Evolutionary conservation across 805 yeast genomes (phyloP), one percentile per base, ranked within the genome.

Genomic region (Saccharomycopsis olivae): DNA sequence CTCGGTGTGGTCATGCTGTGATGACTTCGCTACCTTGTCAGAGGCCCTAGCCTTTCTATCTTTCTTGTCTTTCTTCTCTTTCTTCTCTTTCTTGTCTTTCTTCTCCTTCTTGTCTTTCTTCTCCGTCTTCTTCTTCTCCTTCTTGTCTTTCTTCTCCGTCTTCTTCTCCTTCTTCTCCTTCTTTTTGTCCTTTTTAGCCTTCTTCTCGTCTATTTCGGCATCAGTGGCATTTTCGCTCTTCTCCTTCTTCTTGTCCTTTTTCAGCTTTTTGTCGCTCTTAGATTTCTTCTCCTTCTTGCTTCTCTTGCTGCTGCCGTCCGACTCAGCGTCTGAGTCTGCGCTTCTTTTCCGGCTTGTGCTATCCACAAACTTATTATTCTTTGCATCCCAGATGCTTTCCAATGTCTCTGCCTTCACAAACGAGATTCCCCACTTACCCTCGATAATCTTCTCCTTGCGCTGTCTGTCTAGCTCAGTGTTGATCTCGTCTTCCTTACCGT

Each of bases 341-440:
- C 48, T 46, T 51, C 45, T 51, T 48, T n/a, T 53, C 51, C 36
- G 47, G n/a, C n/a, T n/a, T n/a, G n/a, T n/a, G n/a, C n/a, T n/a
- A 44, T 46, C 47, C 43, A 23, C 49, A 48, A 45, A 17, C 49
- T 51, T 32, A 51, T 53, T 24, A 53, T 53, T 33, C 46, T 77
- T 75, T 1, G 69, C 60, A 54, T 86, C 88, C 84, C 94, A 79
- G 0, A 95, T 83, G 50, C 95, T 84, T 39, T 72, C 69, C 45
- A 89, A 62, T 1, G 79, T 78, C 34, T 83, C 96, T 3, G 96
- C 96, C 53, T 69, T 76, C 6, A 89, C 81, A 59, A 89, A 89
- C 46, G 75, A 74, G 57, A 89, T 77, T 5, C 96, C 96, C 81
- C 88, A 79, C 50, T 75, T 81, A 13, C 95, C 94, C 52, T 75